Conservation (phyloP, 1,139 yeast species). For the Geotrichum aggregatum region DNA sequence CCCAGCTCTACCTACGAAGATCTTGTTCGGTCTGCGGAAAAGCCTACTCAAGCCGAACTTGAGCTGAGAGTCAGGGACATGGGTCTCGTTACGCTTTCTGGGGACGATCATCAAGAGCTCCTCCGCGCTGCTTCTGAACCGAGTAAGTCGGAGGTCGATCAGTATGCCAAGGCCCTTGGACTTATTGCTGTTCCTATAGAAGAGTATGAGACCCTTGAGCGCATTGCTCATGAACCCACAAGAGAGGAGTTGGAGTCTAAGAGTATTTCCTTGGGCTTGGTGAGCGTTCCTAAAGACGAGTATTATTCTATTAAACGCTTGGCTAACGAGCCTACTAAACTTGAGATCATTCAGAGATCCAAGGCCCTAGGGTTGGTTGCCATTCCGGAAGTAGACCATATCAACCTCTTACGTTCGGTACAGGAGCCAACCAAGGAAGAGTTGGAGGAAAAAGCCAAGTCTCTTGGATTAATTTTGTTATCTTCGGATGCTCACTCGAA, state of each 20-base stretch:
- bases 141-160: slow-evolving; percentile 17
- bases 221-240: slow-evolving; percentile 26
- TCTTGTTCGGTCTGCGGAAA: slow-evolving; percentile 11
- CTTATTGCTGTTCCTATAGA: slow-evolving; percentile 28
- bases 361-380: slow-evolving; percentile 28
- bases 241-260: slow-evolving; percentile 22
- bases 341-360: slow-evolving; percentile 40
- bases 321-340: slow-evolving; percentile 37
- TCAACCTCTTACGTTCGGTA: slow-evolving; percentile 40
- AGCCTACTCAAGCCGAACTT: slow-evolving; percentile 25
- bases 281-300: slow-evolving; percentile 24
- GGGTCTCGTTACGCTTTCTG: slow-evolving; percentile 47
- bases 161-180: slow-evolving; percentile 30
- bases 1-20: slow-evolving; percentile 8
- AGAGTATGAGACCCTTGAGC: slow-evolving; percentile 24
- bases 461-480: slow-evolving; percentile 26
- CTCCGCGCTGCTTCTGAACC: slow-evolving; percentile 20
- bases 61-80: slow-evolving; percentile 20
- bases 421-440: slow-evolving; percentile 23
- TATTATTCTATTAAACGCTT: slow-evolving; percentile 25
- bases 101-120: slow-evolving; percentile 23
- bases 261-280: slow-evolving; percentile 26
- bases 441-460: slow-evolving; percentile 10
- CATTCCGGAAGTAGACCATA: slow-evolving; percentile 31
- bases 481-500: slow-evolving; percentile 21